Base-by-base conservation (phyloP, 306 rosid genomes). In the Mimosa pudica region DNA sequence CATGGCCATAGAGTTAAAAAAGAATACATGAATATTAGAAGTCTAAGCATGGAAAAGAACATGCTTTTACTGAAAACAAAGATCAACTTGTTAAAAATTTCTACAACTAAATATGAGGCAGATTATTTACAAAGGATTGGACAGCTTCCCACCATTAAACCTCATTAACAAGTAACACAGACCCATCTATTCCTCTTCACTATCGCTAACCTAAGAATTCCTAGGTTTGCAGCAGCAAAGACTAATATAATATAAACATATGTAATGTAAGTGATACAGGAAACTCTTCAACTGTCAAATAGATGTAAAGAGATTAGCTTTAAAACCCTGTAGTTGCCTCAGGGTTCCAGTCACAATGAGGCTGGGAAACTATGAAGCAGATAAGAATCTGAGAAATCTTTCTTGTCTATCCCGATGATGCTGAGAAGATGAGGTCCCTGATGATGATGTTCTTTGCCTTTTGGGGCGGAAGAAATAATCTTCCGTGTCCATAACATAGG, bases 401-500 rank as follows among this genome's bases (percentile, higher is more conserved):
- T 90, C 94, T 73, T 87, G 88, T 81, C 95, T 87, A 10, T 64
- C 83, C 75, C 79, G 80, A 9, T 82, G 87, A 74, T 55, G 49
- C 70, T 33, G 80, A 10, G 81, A 84, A 49, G 84, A 79, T 24
- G 77, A 9, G 48, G 72, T 67, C 46, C 47, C 81, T 16, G 88
- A 51, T 14, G 57, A 57, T 12, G 85, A 48, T 7, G 60, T 79
- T 77, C 92, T 84, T 71, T 81, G 87, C 75, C 76, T 88, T 81
- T 78, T 84, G 17, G 89, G 84, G 0, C 97, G 97, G 86, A 85
- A 88, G 91, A 93, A 93, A 86, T 85, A 93, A 80, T 93, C 97
- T 84, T 93, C 96, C 0, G 97, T 93, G 91, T 93, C 97, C 45
- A 93, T 90, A 60, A 93, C 95, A 82, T 93, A 93, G 5, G 96